phyloP scores from a whole-genome alignment of 139 green algal genomes.

The Auxenochlorella protothecoides region DNA sequence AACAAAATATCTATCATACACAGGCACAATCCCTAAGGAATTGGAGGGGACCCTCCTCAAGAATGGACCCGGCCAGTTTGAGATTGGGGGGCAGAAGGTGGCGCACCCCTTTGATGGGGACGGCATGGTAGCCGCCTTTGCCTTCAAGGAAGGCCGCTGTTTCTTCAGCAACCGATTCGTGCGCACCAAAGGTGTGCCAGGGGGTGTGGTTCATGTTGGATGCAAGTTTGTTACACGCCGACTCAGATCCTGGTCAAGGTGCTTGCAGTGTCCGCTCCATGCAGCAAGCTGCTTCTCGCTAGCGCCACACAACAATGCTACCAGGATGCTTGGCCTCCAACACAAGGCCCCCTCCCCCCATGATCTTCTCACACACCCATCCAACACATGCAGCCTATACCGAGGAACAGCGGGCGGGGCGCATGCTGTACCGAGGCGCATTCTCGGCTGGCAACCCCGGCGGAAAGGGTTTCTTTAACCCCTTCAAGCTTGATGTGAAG shows the following conservation, averaged over 20 bases:
- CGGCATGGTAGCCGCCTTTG: constrained; percentile 25
- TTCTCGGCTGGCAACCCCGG: constrained; percentile 31
- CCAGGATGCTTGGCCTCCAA: no score
- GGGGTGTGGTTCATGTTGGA: no score
- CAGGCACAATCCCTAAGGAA: constrained; percentile 18
- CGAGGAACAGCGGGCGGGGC: constrained; percentile 21
- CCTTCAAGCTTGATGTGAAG: constrained; percentile 27
- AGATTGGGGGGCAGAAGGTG: constrained; percentile 24
- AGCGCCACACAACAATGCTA: no score
- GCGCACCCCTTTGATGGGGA: constrained; percentile 36
- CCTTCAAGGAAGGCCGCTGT: constrained; percentile 14
- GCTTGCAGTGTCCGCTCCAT: background rate
- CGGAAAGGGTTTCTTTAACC: constrained; percentile 25
- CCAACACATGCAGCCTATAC: constrained; percentile 10
- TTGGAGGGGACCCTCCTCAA: constrained; percentile 26
- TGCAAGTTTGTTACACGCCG: no score
- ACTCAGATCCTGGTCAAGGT: no score
- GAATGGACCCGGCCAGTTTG: constrained; percentile 35
- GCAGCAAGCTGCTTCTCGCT: background rate
- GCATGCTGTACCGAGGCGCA: constrained; percentile 31
- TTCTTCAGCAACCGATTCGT: constrained; percentile 20
- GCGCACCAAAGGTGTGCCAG: constrained; percentile 3
- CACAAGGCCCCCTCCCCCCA: no score
- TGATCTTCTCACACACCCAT: no score
- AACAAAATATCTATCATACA: no score